A percentile compares a stretch with the other conserved stretches of the same genome.
These are phyloP conservation scores for Tolypocladium album DNA, from an alignment of 2,329 filamentous ascomycete species.

Conservation along the genomic window DNA sequence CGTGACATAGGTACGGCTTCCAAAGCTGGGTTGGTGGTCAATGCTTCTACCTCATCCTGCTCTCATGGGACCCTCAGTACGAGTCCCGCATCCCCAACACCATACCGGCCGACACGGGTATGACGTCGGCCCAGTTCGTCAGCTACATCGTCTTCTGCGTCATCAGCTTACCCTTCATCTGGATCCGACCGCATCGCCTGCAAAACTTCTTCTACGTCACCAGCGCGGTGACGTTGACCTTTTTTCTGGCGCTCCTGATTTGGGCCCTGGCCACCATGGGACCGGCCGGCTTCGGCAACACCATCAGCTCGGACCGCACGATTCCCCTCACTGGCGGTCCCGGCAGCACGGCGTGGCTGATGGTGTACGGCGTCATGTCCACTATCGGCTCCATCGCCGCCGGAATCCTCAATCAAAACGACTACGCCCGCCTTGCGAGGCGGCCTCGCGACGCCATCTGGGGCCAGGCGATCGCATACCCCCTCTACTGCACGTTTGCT, in stretches of 20 bases:
- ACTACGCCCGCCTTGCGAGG: constrained; percentile 24
- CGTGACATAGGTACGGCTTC: constrained; percentile 25
- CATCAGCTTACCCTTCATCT: constrained; percentile 30
- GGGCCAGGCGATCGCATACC: constrained; percentile 23
- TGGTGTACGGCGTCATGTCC: constrained; percentile 24
- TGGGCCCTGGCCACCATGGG: constrained; percentile 34
- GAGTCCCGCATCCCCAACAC: constrained; percentile 30
- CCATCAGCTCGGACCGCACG: constrained; percentile 11
- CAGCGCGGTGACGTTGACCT: constrained; percentile 26
- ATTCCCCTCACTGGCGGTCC: constrained; percentile 17
- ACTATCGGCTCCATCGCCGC: constrained; percentile 26
- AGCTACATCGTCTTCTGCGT: constrained; percentile 32
- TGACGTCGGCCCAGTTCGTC: constrained; percentile 32
- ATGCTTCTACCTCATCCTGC: constrained; percentile 33
- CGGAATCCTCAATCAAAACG: constrained; percentile 27
- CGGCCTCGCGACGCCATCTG: constrained; percentile 20
- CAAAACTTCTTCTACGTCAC: constrained; percentile 30
- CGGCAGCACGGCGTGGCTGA: constrained; percentile 22
- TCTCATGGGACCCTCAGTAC: constrained; percentile 31
- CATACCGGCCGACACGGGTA: constrained; percentile 27
- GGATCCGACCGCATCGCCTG: constrained; percentile 31
- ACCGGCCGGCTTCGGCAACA: constrained; percentile 24
- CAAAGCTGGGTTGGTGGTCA: constrained; percentile 36
- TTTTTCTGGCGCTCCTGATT: constrained; percentile 29
- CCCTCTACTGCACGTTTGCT: constrained; percentile 22